Base-by-base conservation (phyloP, 2,329 filamentous ascomycete species). In the Alternaria postmessia region DNA sequence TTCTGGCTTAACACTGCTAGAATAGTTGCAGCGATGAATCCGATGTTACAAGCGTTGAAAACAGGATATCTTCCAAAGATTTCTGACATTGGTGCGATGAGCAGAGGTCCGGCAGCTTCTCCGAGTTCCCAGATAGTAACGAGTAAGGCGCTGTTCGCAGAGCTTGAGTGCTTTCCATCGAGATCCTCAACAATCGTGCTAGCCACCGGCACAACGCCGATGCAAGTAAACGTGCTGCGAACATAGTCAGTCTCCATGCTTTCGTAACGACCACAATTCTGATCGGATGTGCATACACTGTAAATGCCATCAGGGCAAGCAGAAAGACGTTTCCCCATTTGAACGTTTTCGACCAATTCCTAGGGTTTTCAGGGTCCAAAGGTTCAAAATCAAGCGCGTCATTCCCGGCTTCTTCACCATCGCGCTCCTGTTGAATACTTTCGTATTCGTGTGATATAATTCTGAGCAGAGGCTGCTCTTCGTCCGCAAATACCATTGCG, bases 21-120 rank as follows among this genome's bases (percentile, higher is more conserved):
- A 11, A 80, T 57, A 11, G 78, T 80, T 28, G 76, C 76, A 18
- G 78, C 69, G 61, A 85, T 81, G 68, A 85, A 83, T 8, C 82
- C 67, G 3, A 79, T 64, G 63, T 83, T 84, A 56, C 71, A 75
- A 26, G 38, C 66, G 22, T 78, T 75, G 61, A 76, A 70, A 1
- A 77, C 74, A 3, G 72, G 70, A 39, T 72, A 75, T 5, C 75
- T 69, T 12, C 75, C 75, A 30, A 72, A 65, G 11, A 77, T 54
- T 59, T 78, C 75, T 1, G 74, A 76, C 1, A 78, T 68, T 7
- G 75, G 75, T 5, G 73, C 75, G 34, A 75, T 76, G 14, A 77
- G 64, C 4, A 78, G 62, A 4, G 75, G 75, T 4, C 75, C 75
- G 14, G 70, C 73, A 18, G 75, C 75, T 68, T 77, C 75, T 32